These are phyloP conservation scores for Delphinella strobiligena DNA, from an alignment of 2,329 filamentous ascomycete genomes.

Conservation along the genomic window DNA sequence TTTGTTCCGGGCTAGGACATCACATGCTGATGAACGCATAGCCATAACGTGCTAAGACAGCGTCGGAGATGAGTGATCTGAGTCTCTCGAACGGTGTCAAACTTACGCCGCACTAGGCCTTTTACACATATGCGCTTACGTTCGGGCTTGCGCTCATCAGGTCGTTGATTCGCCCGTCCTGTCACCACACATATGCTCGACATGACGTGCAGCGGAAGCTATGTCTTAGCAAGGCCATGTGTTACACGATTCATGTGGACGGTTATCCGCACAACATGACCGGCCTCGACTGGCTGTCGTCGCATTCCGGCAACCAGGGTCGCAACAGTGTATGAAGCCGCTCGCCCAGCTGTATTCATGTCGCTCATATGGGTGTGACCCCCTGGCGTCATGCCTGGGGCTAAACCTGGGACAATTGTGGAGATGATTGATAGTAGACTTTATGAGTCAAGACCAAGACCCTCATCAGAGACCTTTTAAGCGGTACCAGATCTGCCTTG, in stretches of 20 bases:
- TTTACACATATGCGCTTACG: no score
- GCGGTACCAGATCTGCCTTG: no score
- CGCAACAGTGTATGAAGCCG: background rate
- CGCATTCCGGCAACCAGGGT: background rate
- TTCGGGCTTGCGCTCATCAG: background rate
- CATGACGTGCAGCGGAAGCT: background rate
- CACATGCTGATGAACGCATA: no score
- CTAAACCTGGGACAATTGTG: background rate
- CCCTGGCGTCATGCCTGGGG: background rate
- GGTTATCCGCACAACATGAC: background rate
- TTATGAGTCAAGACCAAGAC: no score
- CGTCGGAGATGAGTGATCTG: background rate
- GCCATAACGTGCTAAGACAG: background rate
- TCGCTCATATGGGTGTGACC: background rate
- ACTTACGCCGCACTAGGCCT: background rate
- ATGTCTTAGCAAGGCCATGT: background rate
- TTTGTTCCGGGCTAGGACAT: background rate
- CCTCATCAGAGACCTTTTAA: no score
- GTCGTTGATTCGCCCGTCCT: background rate
- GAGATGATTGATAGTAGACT: no score
- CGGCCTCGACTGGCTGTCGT: background rate
- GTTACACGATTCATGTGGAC: background rate
- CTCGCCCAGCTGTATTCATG: background rate
- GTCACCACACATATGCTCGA: no score
- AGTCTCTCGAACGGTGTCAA: background rate